These are phyloP conservation scores for Microcos paniculata DNA, from an alignment of 345 rosid genomes.

Conservation along the genomic window DNA sequence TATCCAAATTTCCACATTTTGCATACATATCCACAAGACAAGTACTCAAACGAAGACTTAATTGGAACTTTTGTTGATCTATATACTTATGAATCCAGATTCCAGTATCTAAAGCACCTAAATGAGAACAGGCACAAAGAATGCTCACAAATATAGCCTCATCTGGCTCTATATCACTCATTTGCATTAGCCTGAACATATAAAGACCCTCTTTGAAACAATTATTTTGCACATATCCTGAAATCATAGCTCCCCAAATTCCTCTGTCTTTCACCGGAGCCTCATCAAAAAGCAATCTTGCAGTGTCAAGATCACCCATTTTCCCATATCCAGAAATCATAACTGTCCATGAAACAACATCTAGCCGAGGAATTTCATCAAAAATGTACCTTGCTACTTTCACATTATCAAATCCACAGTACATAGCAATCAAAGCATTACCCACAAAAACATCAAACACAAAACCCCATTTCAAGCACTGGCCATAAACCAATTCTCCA, in stretches of 20 bases:
- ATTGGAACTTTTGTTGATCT: constrained; percentile 11
- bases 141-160: constrained; percentile 35
- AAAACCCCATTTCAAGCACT: constrained; percentile 39
- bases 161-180: constrained; percentile 25
- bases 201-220: constrained; percentile 51
- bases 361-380: constrained; percentile 34
- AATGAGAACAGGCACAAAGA: constrained; percentile 36
- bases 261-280: constrained; percentile 41
- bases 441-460: constrained; percentile 39
- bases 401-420: constrained; percentile 29
- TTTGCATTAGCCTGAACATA: constrained; percentile 37
- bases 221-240: constrained; percentile 46
- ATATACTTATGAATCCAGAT: constrained; percentile 38
- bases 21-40: constrained; percentile 41
- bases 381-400: constrained; percentile 34
- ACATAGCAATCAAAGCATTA: constrained; percentile 41
- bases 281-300: constrained; percentile 41
- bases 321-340: constrained; percentile 51
- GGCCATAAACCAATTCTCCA: constrained; percentile 42
- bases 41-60: constrained; percentile 25
- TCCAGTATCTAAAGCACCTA: constrained; percentile 38
- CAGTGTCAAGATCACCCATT: constrained; percentile 39
- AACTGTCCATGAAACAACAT: constrained; percentile 46
- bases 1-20: constrained; percentile 33
- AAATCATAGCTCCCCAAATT: constrained; percentile 57